Evolutionary conservation across 257 asterid species (phyloP), one percentile per base, ranked within the genome.

Genomic region (Fraxinus anomala): DNA sequence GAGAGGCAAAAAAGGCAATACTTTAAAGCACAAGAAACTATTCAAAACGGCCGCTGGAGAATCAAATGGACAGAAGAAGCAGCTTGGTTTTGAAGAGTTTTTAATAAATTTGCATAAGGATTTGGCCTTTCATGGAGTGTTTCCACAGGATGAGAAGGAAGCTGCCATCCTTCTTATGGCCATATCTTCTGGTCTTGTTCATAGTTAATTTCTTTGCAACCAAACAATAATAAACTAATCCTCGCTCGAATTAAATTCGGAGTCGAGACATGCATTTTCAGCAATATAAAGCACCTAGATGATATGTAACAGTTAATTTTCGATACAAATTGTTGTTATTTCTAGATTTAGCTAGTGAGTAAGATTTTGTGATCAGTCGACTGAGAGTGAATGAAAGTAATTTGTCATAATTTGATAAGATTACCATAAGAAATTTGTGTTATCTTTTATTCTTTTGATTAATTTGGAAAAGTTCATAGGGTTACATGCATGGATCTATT

Each of bases 61-160:
- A 34, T 21, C 81, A n/a, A 81, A 74, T 28, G 73, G 76, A 71
- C 68, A 79, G 39, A 87, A 84, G 83, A 74, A 85, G 70, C 82
- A 83, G 81, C 75, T 75, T 3, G 84, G 83, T 14, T 90, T 94
- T 16, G 98, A 94, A 82, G 98, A 94, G 36, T 63, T 8, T 4
- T 63, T 63, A 24, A 10, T 63, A 26, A 63, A 26, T 63, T 26
- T 63, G 69, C 11, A 26, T 0, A 63, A 63, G 33, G 69, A 63
- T 23, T 63, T 63, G 69, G 69, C 69, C 6, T 63, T 23, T 63
- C 69, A 63, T n/a, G 11, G 36, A 3, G 36, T 63, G 69, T 63
- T 63, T 63, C 69, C 69, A 23, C 69, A 63, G 36, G 69, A 63
- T 24, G 69, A 63, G 69, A 63, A 63, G 21, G 69, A 63, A 12